Percentiles rank a stretch among this genome's conserved stretches.
phyloP scores from a whole-genome alignment of 1,284 basidiomycete genomes.

The Trichosporon sp. region DNA sequence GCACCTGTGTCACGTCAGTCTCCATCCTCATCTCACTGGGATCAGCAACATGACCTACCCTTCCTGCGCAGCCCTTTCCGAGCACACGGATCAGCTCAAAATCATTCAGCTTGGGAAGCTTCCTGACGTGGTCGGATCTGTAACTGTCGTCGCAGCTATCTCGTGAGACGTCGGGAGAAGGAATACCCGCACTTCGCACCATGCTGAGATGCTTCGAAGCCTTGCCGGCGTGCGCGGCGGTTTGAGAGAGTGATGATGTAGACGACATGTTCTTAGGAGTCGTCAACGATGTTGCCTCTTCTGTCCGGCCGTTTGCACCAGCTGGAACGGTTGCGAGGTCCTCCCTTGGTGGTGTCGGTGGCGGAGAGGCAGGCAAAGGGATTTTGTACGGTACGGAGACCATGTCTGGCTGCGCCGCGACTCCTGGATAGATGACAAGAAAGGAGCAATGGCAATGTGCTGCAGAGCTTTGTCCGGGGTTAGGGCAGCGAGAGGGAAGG shows the following conservation, averaged over 20 bases:
- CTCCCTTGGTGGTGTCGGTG: conserved; percentile 31
- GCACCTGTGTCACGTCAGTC: conserved; percentile 59
- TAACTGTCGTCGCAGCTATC: conserved; percentile 21
- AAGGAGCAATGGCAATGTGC: conserved; percentile 4
- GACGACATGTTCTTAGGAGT: not conserved
- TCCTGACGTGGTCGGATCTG: conserved; percentile 32
- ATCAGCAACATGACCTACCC: conserved; percentile 58
- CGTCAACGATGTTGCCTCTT: not conserved
- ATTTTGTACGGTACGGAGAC: conserved; percentile 29
- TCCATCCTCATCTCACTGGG: not conserved
- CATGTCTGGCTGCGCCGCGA: conserved; percentile 21
- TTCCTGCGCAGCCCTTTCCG: conserved; percentile 94
- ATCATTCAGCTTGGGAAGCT: conserved; percentile 70
- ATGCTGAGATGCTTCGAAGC: not conserved
- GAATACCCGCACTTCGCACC: conserved; percentile 20
- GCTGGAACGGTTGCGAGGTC: not conserved
- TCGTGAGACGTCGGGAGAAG: conserved; percentile 24
- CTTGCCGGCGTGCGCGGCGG: not conserved
- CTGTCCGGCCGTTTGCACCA: not conserved
- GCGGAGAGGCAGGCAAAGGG: conserved; percentile 29
- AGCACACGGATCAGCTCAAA: conserved; percentile 95
- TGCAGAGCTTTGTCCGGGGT: not conserved
- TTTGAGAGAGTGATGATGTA: not conserved
- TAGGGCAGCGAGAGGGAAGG: not conserved
- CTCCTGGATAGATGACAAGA: not conserved